A percentile compares a stretch with the other conserved stretches of the same genome.
These are phyloP conservation scores for Trichoderma lentiforme DNA, from an alignment of 2,329 filamentous ascomycete species.

Conservation along the genomic window DNA sequence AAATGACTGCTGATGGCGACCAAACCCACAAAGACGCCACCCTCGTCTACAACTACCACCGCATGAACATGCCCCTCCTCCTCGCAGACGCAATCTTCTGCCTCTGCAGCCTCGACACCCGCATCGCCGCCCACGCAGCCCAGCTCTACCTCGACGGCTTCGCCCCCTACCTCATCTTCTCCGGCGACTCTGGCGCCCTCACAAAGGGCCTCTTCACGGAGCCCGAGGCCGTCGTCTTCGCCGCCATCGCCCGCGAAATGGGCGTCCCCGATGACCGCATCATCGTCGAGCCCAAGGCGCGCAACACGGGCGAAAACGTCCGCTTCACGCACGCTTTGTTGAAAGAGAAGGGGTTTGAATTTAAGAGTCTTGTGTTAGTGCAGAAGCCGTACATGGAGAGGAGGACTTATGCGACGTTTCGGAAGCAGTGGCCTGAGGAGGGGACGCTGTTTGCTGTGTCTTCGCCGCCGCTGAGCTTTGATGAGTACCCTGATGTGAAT, in stretches of 20 bases:
- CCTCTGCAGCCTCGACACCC: conserved; percentile 46
- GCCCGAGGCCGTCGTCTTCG: conserved; percentile 44
- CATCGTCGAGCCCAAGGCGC: conserved; percentile 39
- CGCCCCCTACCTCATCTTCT: conserved; percentile 42
- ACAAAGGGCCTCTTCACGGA: conserved; percentile 38
- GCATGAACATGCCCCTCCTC: conserved; percentile 35
- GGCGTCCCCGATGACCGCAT: conserved; percentile 40
- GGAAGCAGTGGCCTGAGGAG: conserved; percentile 43
- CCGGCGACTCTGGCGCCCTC: conserved; percentile 41
- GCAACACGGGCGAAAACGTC: conserved; percentile 48
- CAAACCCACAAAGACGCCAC: conserved; percentile 32
- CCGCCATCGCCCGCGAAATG: conserved; percentile 36
- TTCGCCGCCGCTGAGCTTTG: conserved; percentile 38
- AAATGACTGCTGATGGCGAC: neutral
- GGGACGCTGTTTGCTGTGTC: conserved; percentile 38
- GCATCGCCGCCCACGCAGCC: conserved; percentile 42
- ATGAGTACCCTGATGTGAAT: conserved; percentile 40
- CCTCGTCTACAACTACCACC: conserved; percentile 44
- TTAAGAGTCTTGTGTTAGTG: conserved; percentile 39
- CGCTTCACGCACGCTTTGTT: conserved; percentile 41
- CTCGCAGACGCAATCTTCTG: conserved; percentile 44
- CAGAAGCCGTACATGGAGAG: conserved; percentile 51
- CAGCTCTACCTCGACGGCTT: conserved; percentile 40
- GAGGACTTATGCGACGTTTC: conserved; percentile 44
- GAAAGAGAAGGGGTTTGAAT: conserved; percentile 23